phyloP scores from a whole-genome alignment of 2,329 filamentous ascomycete species.

The Cadophora luteo-olivacea region DNA sequence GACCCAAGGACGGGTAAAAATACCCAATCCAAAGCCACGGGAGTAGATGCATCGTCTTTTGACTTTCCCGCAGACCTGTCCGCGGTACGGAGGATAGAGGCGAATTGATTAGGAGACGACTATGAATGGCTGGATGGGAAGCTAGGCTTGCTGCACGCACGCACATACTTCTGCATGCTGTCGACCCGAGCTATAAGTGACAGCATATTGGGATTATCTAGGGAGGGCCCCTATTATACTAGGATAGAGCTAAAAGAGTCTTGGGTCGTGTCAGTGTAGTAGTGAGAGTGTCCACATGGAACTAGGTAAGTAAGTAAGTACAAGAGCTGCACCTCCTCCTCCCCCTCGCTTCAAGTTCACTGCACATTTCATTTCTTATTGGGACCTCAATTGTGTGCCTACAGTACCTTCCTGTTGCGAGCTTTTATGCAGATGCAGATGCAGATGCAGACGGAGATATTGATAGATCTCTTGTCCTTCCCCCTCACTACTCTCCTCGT shows the following conservation, averaged over 20 bases:
- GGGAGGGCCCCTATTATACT: background rate
- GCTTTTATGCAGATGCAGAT: background rate
- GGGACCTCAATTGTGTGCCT: background rate
- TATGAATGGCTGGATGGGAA: background rate
- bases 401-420: background rate
- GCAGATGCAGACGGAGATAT: background rate
- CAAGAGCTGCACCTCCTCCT: background rate
- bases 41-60: background rate
- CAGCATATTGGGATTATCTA: background rate
- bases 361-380: background rate
- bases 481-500: background rate
- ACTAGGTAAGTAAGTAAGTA: too few relatives aligned
- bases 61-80: background rate
- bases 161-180: background rate
- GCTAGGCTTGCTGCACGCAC: background rate
- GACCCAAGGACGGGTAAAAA: slow-evolving; percentile 6
- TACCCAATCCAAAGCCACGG: slow-evolving; percentile 13
- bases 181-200: background rate
- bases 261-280: background rate
- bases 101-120: background rate
- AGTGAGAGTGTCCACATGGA: background rate
- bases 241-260: background rate
- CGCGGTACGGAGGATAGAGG: background rate
- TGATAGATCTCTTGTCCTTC: background rate
- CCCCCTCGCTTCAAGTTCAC: background rate